Conservation (phyloP, 495 filamentous ascomycete species). For the Penicillium pulvis region DNA sequence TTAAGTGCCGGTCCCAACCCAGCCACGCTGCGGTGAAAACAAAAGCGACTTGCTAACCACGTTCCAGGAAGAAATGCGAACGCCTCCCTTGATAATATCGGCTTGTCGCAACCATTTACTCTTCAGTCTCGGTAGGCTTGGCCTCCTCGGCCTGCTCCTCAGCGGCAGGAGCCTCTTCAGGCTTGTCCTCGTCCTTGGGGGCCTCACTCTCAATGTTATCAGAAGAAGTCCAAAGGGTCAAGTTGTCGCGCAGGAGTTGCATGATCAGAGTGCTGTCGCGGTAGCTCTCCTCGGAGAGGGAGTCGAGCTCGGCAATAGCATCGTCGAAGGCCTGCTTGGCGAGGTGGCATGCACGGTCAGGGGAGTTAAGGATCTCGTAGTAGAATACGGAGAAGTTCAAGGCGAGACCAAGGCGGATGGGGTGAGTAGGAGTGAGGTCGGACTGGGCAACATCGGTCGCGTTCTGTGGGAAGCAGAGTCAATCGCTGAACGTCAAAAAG, state of each 20-base stretch:
- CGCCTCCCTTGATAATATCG: slow-evolving; percentile 34
- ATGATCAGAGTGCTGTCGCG: slow-evolving; percentile 99
- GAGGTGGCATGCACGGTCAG: slow-evolving; percentile 97
- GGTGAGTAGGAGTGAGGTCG: slow-evolving; percentile 96
- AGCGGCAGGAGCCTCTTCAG: slow-evolving; percentile 47
- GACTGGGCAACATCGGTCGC: slow-evolving; percentile 98
- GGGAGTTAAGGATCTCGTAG: slow-evolving; percentile 99
- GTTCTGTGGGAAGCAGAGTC: slow-evolving; percentile 54
- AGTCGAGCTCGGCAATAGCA: slow-evolving; percentile 98
- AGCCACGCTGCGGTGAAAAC: slow-evolving; percentile 43
- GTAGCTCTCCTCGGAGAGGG: slow-evolving; percentile 97
- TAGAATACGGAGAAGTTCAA: slow-evolving; percentile 99
- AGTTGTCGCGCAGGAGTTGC: slow-evolving; percentile 99
- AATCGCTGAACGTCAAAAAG: slow-evolving; percentile 1
- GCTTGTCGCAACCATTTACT: slow-evolving; percentile 21
- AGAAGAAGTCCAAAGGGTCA: slow-evolving; percentile 98
- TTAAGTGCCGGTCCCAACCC: slow-evolving; percentile 44
- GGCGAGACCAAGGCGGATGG: slow-evolving; percentile 96
- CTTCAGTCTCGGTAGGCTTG: slow-evolving; percentile 45
- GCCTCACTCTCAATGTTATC: slow-evolving; percentile 82
- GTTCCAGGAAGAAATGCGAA: slow-evolving; percentile 44
- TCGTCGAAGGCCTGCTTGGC: slow-evolving; percentile 99
- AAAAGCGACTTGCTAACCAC: slow-evolving; percentile 45
- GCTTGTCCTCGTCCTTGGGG: slow-evolving; percentile 68
- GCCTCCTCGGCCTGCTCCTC: slow-evolving; percentile 50